These are phyloP conservation scores for Termitomyces sp. DNA, from an alignment of 768 basidiomycete species.

Conservation along the genomic window DNA sequence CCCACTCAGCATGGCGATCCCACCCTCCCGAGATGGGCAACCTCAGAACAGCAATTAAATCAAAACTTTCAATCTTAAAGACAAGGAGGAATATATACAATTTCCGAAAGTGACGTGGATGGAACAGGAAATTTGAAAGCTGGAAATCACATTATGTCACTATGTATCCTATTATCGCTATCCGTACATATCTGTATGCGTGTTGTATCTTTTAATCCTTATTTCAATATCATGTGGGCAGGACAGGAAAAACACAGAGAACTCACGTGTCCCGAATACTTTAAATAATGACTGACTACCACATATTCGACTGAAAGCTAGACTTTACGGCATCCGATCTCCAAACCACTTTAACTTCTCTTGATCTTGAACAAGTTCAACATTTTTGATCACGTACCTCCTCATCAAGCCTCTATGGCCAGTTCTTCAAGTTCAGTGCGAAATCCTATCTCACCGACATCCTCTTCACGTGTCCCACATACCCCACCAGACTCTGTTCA, in stretches of 20 bases:
- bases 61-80: slow-evolving; percentile 10
- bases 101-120: neutral
- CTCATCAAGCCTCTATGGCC: slow-evolving; percentile 7
- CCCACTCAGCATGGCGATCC: slow-evolving; percentile 1
- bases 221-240: neutral
- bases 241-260: neutral
- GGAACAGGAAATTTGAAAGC: neutral
- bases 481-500: slow-evolving; percentile 9
- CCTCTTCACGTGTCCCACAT: slow-evolving; percentile 13
- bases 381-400: neutral
- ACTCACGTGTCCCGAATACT: too few species aligned
- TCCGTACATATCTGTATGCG: neutral
- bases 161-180: neutral
- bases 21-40: slow-evolving; percentile 16
- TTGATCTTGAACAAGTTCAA: neutral
- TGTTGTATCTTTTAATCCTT: neutral
- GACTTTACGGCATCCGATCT: neutral
- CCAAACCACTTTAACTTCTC: neutral
- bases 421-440: slow-evolving; percentile 11
- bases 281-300: neutral
- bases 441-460: slow-evolving; percentile 8
- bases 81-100: neutral
- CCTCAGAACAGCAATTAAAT: slow-evolving; percentile 18
- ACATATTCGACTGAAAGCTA: neutral
- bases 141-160: slow-evolving; percentile 3